phyloP scores from a whole-genome alignment of 345 rosid species.

The Melaleuca alternifolia region DNA sequence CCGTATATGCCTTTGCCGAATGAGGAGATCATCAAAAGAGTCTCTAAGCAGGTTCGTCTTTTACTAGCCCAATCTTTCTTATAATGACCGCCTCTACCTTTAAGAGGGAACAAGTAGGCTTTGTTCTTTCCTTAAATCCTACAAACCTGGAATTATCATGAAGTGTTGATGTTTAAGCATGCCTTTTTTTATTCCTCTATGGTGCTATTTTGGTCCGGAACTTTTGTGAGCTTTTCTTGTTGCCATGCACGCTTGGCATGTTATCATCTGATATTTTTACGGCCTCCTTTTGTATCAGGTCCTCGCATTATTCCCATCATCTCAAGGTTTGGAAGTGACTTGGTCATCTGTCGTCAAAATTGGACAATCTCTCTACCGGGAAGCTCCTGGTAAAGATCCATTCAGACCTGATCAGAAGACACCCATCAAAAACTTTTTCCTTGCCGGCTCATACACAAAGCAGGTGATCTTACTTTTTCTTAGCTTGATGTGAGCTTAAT shows the following conservation, averaged over 20 bases:
- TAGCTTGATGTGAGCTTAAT: neutral
- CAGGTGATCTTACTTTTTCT: conserved; percentile 39
- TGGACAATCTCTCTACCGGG: conserved; percentile 89
- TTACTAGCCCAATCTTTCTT: neutral
- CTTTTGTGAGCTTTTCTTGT: neutral
- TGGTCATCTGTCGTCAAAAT: conserved; percentile 98
- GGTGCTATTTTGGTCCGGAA: neutral
- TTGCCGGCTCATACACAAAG: conserved; percentile 90
- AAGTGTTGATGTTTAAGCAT: neutral
- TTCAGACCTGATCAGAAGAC: conserved; percentile 97
- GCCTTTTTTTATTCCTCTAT: neutral
- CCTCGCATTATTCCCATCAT: conserved; percentile 68
- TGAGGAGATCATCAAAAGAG: conserved; percentile 76
- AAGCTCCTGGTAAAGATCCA: conserved; percentile 95
- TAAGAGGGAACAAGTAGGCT: neutral
- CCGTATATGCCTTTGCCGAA: conserved; percentile 89
- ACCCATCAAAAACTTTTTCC: conserved; percentile 84
- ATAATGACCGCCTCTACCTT: neutral
- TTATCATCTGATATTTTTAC: neutral
- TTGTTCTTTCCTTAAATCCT: neutral
- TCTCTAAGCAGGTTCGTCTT: conserved; percentile 62
- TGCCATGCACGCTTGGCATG: neutral
- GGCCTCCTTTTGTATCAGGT: conserved; percentile 35
- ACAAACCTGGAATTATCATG: neutral
- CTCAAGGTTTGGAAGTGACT: conserved; percentile 69